Evolutionary conservation across 768 basidiomycete species (phyloP).

Genomic region (Boletus sp.): DNA sequence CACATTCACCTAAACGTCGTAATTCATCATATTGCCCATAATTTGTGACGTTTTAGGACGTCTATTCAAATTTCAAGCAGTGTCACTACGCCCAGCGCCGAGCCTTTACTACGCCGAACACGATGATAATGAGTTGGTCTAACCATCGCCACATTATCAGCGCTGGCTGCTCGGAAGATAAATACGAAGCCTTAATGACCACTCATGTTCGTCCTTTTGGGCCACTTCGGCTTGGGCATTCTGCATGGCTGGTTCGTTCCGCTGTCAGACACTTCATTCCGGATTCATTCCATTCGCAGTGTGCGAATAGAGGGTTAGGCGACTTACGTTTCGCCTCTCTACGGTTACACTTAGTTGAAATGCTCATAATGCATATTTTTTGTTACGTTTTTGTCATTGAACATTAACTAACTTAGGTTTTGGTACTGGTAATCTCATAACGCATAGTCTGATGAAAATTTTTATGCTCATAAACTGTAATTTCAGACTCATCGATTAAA

Average conservation of each 20-base stretch:
- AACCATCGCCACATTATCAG: constrained; percentile 37
- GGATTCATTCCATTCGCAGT: neutral
- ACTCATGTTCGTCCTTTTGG: constrained; percentile 24
- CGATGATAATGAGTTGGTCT: constrained; percentile 39
- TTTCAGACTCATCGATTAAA: constrained; percentile 3
- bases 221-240: neutral
- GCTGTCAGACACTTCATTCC: constrained; percentile 48
- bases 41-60: constrained; percentile 1
- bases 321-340: constrained; percentile 8
- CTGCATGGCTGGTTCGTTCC: constrained; percentile 60
- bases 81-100: constrained; percentile 15
- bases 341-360: too few species aligned
- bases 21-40: constrained; percentile 8
- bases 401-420: too few species aligned
- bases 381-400: too few species aligned
- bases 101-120: constrained; percentile 17
- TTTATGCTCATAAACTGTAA: too few species aligned
- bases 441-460: too few species aligned
- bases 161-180: constrained; percentile 39
- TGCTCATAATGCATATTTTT: too few species aligned
- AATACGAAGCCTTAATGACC: constrained; percentile 61
- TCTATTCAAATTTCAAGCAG: constrained; percentile 1
- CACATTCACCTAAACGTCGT: constrained; percentile 9
- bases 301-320: neutral
- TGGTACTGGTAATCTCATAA: too few species aligned